Evolutionary conservation across 768 basidiomycete species (phyloP).

Genomic region (Naematelia encephala): DNA sequence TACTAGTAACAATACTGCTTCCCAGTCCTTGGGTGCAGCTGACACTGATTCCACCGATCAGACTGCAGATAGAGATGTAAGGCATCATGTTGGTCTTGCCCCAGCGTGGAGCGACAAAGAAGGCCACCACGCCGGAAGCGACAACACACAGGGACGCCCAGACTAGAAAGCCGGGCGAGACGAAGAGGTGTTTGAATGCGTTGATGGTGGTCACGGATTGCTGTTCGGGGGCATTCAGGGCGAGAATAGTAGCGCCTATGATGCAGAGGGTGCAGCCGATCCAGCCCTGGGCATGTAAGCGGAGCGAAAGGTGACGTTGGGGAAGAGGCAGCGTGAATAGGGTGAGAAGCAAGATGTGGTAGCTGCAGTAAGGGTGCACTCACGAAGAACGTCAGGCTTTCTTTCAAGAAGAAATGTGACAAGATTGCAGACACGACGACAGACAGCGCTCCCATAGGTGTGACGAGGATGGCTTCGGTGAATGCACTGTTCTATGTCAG

Average conservation of each 20-base stretch:
- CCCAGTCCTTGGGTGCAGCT: slow-evolving; percentile 87
- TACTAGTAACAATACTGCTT: slow-evolving; percentile 73
- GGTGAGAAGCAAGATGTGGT: background rate
- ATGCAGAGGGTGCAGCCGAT: slow-evolving; percentile 88
- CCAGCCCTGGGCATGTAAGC: slow-evolving; percentile 61
- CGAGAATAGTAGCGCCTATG: slow-evolving; percentile 80
- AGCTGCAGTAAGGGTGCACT: slow-evolving; percentile 10
- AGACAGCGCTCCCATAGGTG: slow-evolving; percentile 90
- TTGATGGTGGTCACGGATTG: slow-evolving; percentile 47
- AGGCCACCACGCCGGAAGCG: slow-evolving; percentile 19
- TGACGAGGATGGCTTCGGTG: slow-evolving; percentile 88
- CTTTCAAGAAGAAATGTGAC: slow-evolving; percentile 88
- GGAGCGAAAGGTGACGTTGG: background rate
- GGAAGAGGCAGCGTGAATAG: background rate
- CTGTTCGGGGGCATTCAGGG: slow-evolving; percentile 64
- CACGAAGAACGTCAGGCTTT: slow-evolving; percentile 81
- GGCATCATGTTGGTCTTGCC: slow-evolving; percentile 85
- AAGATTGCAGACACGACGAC: slow-evolving; percentile 93
- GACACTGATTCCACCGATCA: slow-evolving; percentile 74
- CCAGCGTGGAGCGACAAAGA: slow-evolving; percentile 56
- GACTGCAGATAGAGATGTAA: slow-evolving; percentile 83
- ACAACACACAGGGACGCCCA: slow-evolving; percentile 56
- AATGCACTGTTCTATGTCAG: slow-evolving; percentile 66
- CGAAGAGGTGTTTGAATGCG: slow-evolving; percentile 73
- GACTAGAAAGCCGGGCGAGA: slow-evolving; percentile 75